phyloP scores from a whole-genome alignment of 2,329 filamentous ascomycete genomes.

The Lachnellula willkommii region DNA sequence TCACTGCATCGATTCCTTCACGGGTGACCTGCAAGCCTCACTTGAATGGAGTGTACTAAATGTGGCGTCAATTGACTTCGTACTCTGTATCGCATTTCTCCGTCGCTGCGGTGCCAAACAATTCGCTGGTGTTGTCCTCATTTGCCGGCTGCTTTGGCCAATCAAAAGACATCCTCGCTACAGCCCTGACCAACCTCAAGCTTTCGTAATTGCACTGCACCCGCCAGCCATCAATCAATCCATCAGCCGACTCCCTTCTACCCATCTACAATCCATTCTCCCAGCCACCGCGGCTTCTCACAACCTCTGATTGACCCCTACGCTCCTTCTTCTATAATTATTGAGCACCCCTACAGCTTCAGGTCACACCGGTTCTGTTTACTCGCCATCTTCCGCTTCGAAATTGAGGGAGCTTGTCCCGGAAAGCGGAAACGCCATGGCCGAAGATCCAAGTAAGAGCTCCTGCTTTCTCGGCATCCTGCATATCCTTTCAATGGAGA shows the following conservation, averaged over 20 bases:
- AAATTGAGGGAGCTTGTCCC: conserved; percentile 7
- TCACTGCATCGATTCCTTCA: neutral
- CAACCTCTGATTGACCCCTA: conserved; percentile 9
- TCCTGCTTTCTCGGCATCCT: conserved; percentile 60
- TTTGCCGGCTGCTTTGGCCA: neutral
- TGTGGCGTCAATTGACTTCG: neutral
- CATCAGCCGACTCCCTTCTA: neutral
- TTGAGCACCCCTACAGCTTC: conserved; percentile 16
- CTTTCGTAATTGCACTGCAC: conserved; percentile 7
- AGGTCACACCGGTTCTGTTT: conserved; percentile 4
- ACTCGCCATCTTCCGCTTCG: conserved; percentile 1
- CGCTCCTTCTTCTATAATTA: conserved; percentile 8
- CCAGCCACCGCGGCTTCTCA: conserved; percentile 7
- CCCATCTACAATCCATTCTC: neutral
- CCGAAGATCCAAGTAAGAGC: conserved; percentile 32
- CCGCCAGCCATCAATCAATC: neutral
- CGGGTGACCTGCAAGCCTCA: conserved; percentile 3
- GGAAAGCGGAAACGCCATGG: conserved; percentile 26
- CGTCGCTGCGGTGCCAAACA: neutral
- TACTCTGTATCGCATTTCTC: neutral
- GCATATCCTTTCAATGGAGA: neutral
- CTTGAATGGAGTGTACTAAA: neutral
- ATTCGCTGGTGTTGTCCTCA: neutral
- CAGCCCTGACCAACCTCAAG: neutral
- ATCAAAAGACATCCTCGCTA: neutral